Percentiles rank a stretch among this genome's conserved stretches.
These are phyloP conservation scores for Macrolepiota dolichaula DNA, from an alignment of 768 basidiomycete genomes.

Conservation along the genomic window DNA sequence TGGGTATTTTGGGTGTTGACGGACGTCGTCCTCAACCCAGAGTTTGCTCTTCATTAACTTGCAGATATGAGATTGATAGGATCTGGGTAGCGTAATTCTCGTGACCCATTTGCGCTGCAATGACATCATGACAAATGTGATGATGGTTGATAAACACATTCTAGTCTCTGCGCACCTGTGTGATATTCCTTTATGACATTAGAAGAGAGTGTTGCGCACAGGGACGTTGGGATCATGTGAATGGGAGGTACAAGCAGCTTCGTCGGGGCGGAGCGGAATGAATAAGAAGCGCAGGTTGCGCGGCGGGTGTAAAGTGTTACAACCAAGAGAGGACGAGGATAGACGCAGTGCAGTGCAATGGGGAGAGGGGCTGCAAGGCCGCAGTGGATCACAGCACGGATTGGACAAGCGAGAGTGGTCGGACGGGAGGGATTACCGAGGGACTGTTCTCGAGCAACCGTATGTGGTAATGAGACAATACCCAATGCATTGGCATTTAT, in stretches of 20 bases:
- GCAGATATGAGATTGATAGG: too few species aligned
- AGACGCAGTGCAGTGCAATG: not conserved
- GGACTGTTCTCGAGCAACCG: too few species aligned
- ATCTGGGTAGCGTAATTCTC: too few species aligned
- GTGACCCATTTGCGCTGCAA: too few species aligned
- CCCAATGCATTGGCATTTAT: too few species aligned
- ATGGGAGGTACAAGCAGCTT: not conserved
- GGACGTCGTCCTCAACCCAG: too few species aligned
- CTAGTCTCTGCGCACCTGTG: not conserved
- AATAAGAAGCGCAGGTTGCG: not conserved
- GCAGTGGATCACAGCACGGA: not conserved
- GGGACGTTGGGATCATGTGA: not conserved
- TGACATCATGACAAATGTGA: too few species aligned
- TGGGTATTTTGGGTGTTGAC: constrained; percentile 29
- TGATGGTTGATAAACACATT: too few species aligned
- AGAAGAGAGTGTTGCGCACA: not conserved
- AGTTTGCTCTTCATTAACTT: too few species aligned
- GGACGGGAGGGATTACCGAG: not conserved
- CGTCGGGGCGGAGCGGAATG: not conserved
- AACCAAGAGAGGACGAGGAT: not conserved
- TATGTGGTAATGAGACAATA: too few species aligned
- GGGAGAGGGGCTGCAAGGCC: not conserved
- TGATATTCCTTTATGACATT: not conserved
- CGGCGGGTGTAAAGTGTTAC: not conserved
- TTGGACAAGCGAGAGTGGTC: not conserved